Percentiles rank a stretch among this genome's conserved stretches.
These are phyloP conservation scores for Cucurbita moschata DNA, from an alignment of 306 rosid genomes.

Conservation along the genomic window DNA sequence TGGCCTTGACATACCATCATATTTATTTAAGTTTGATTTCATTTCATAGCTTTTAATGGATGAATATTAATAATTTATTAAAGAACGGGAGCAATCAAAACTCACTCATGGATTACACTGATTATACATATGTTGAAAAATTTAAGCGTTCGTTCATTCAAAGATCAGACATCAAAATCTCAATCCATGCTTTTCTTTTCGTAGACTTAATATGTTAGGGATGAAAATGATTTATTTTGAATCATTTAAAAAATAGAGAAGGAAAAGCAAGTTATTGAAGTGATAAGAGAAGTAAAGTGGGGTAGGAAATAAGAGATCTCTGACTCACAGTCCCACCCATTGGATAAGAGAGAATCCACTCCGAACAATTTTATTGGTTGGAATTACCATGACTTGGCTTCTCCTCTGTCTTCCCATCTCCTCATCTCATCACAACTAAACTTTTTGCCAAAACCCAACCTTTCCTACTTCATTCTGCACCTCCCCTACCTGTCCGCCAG, in stretches of 20 bases:
- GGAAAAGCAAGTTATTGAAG: background rate
- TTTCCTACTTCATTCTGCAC: background rate
- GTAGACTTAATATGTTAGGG: too few relatives aligned
- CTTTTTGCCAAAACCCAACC: background rate
- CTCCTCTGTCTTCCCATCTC: background rate
- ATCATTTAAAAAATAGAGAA: background rate
- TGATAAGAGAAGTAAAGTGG: slow-evolving; percentile 22
- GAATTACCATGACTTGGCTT: slow-evolving; percentile 12
- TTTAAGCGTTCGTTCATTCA: too few relatives aligned
- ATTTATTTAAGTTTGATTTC: too few relatives aligned
- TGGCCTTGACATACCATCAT: too few relatives aligned
- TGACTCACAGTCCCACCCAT: slow-evolving; percentile 8
- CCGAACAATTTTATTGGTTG: slow-evolving; percentile 33
- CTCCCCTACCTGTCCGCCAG: slow-evolving; percentile 15
- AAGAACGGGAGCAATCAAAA: too few relatives aligned
- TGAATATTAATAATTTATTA: background rate
- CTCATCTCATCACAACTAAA: background rate
- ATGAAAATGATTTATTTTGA: too few relatives aligned
- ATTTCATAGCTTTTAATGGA: background rate
- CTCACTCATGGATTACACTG: too few relatives aligned
- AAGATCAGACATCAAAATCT: too few relatives aligned
- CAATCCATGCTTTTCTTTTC: too few relatives aligned
- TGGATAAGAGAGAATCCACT: slow-evolving; percentile 70
- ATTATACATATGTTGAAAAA: too few relatives aligned
- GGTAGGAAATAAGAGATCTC: background rate